phyloP scores from a whole-genome alignment of 225 moss, liverwort and hornwort genomes.

The Sphagnum tenellum region DNA sequence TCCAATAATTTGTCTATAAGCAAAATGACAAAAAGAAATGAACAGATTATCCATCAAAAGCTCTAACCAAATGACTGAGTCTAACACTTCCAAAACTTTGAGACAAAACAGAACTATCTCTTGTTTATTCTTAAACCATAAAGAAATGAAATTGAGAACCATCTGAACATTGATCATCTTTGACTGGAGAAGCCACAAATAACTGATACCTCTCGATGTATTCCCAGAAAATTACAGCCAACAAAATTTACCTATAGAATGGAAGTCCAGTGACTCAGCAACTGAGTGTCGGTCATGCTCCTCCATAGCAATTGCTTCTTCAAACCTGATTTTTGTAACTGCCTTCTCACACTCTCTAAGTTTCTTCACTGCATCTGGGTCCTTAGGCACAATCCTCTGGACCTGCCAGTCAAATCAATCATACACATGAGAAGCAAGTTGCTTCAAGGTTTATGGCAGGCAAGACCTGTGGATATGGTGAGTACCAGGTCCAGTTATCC shows the following conservation, averaged over 20 bases:
- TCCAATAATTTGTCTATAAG: too few species aligned
- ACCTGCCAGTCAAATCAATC: conserved; percentile 36
- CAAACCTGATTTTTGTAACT: conserved; percentile 77
- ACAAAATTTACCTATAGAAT: conserved; percentile 47
- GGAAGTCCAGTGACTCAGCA: conserved; percentile 55
- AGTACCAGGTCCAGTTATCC: too few species aligned
- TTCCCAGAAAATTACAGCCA: not conserved
- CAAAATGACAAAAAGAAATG: too few species aligned
- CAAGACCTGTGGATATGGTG: too few species aligned
- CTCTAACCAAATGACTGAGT: too few species aligned
- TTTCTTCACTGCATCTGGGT: conserved; percentile 87
- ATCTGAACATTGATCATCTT: not conserved
- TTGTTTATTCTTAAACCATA: too few species aligned
- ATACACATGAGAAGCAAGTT: not conserved
- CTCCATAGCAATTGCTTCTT: conserved; percentile 76
- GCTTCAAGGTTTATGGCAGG: too few species aligned
- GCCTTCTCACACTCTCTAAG: conserved; percentile 96
- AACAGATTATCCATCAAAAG: too few species aligned
- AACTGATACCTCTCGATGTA: too few species aligned
- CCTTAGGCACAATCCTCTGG: conserved; percentile 79
- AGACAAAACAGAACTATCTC: too few species aligned
- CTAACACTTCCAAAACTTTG: too few species aligned
- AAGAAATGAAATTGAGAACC: not conserved
- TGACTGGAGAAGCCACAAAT: too few species aligned
- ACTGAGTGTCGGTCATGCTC: conserved; percentile 50